Percentiles rank a stretch among this genome's conserved stretches.
Conservation (phyloP, 768 basidiomycete species). For the Russula emetica region DNA sequence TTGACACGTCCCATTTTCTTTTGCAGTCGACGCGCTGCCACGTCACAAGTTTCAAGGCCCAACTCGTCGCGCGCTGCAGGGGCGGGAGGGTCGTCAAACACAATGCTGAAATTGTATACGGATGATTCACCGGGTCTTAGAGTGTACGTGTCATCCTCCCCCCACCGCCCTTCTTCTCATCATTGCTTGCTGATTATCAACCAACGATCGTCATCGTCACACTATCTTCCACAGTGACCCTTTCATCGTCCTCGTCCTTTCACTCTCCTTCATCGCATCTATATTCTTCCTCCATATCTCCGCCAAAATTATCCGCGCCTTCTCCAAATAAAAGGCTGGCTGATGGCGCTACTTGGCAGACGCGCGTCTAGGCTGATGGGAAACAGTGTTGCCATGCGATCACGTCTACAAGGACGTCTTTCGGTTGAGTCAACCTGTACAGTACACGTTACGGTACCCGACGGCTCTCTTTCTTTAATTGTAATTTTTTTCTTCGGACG, state of each 20-base stretch:
- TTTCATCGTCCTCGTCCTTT: slow-evolving; percentile 93
- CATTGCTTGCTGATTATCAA: background rate
- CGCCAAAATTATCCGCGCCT: slow-evolving; percentile 87
- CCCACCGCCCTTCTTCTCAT: background rate
- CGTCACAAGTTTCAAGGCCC: slow-evolving; percentile 61
- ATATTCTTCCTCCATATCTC: slow-evolving; percentile 99
- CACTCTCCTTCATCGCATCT: slow-evolving; percentile 93
- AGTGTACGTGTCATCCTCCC: slow-evolving; percentile 63
- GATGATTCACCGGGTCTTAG: slow-evolving; percentile 96
- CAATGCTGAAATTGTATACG: slow-evolving; percentile 98
- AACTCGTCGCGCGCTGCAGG: slow-evolving; percentile 89
- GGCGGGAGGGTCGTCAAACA: slow-evolving; percentile 94
- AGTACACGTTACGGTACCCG: slow-evolving; percentile 13
- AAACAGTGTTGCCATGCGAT: background rate
- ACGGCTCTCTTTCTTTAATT: background rate
- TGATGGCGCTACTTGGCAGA: background rate
- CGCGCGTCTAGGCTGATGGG: background rate
- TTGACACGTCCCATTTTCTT: background rate
- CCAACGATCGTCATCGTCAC: background rate
- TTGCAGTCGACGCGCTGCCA: slow-evolving; percentile 67
- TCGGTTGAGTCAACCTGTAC: slow-evolving; percentile 8
- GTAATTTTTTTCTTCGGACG: background rate
- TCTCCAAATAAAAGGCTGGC: slow-evolving; percentile 45
- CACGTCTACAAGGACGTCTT: background rate
- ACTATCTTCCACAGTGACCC: slow-evolving; percentile 62